A percentile compares a stretch with the other conserved stretches of the same genome.
Conservation (phyloP, 345 rosid genomes). For the Syzygium aqueum region DNA sequence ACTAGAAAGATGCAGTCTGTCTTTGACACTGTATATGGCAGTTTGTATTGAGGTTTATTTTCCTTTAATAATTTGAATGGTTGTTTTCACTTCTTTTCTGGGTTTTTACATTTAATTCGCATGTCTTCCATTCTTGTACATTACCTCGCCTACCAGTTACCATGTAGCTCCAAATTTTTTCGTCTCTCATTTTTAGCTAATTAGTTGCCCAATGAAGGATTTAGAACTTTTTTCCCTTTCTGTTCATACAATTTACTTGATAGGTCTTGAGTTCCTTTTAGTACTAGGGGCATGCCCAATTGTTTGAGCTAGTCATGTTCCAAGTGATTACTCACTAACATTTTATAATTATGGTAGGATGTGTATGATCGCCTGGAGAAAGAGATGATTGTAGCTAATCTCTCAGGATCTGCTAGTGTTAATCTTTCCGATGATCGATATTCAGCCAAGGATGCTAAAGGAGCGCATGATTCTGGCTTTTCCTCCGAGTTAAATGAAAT, state of each 20-base stretch:
- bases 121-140: background rate
- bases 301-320: background rate
- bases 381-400: slow-evolving; percentile 55
- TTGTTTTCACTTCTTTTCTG: background rate
- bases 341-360: slow-evolving; percentile 30
- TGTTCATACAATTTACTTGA: background rate
- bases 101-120: background rate
- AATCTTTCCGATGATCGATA: slow-evolving; percentile 16
- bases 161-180: background rate
- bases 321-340: background rate
- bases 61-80: background rate
- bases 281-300: background rate
- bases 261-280: slow-evolving; percentile 9
- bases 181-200: background rate
- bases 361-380: slow-evolving; percentile 66
- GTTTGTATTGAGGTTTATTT: background rate
- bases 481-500: slow-evolving; percentile 39
- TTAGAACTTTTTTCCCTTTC: background rate
- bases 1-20: background rate
- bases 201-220: background rate
- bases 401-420: slow-evolving; percentile 32
- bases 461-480: slow-evolving; percentile 30
- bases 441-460: slow-evolving; percentile 32
- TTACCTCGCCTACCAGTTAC: background rate
- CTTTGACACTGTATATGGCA: background rate